Conservation (phyloP, 768 basidiomycete species). For the Rhizopogon vesiculosus region DNA sequence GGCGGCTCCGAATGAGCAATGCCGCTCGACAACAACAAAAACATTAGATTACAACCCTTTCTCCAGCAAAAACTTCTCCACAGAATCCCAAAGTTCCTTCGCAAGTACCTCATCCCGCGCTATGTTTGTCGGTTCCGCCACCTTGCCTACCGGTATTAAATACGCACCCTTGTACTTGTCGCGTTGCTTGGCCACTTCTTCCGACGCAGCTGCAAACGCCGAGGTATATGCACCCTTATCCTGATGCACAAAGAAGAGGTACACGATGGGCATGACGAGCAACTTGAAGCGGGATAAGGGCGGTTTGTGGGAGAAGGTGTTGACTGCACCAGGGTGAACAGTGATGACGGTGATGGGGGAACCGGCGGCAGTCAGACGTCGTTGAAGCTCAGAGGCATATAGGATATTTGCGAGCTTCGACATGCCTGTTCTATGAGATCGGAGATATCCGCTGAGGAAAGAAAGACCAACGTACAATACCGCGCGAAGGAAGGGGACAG, state of each 20-base stretch:
- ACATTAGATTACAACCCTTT: slow-evolving; percentile 9
- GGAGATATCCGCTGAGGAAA: background rate
- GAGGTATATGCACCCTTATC: slow-evolving; percentile 23
- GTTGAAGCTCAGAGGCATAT: slow-evolving; percentile 47
- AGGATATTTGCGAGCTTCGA: slow-evolving; percentile 51
- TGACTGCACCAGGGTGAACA: slow-evolving; percentile 26
- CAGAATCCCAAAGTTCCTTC: slow-evolving; percentile 24
- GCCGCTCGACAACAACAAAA: background rate
- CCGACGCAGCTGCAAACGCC: background rate
- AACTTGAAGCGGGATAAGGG: slow-evolving; percentile 1
- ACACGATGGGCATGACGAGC: slow-evolving; percentile 15
- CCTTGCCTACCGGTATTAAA: slow-evolving; percentile 18
- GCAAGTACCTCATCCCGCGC: slow-evolving; percentile 19
- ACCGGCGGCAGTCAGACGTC: slow-evolving; percentile 32
- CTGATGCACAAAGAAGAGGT: slow-evolving; percentile 11
- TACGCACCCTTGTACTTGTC: slow-evolving; percentile 27
- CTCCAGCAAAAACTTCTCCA: slow-evolving; percentile 21
- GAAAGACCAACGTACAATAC: slow-evolving; percentile 26
- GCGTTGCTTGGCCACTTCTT: slow-evolving; percentile 10
- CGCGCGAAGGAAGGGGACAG: slow-evolving; percentile 12
- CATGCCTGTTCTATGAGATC: slow-evolving; percentile 27
- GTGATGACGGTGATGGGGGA: slow-evolving; percentile 24
- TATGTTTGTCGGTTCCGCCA: slow-evolving; percentile 8
- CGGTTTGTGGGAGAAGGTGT: slow-evolving; percentile 24
- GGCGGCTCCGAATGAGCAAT: no score